These are phyloP conservation scores for Priceomyces medius DNA, from an alignment of 805 yeast species.

Conservation along the genomic window DNA sequence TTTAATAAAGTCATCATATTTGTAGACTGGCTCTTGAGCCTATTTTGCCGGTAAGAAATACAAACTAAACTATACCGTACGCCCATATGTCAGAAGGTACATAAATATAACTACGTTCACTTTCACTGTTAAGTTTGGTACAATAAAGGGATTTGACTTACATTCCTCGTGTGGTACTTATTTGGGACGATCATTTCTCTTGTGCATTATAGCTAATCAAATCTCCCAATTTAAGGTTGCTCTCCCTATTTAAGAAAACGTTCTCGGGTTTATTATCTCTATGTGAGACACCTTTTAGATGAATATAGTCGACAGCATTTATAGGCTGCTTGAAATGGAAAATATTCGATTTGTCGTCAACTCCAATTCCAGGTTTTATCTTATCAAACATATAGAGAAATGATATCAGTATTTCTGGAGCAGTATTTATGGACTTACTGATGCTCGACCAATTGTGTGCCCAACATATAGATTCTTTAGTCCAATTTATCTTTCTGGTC, in stretches of 20 bases:
- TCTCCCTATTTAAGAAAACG: constrained; percentile 87
- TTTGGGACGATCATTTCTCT: constrained; percentile 65
- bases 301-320: constrained; percentile 88
- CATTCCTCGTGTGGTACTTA: constrained; percentile 78
- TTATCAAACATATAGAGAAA: constrained; percentile 95
- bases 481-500: not conserved
- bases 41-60: constrained; percentile 88
- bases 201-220: constrained; percentile 96
- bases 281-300: constrained; percentile 87
- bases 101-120: constrained; percentile 83
- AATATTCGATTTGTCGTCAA: constrained; percentile 82
- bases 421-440: constrained; percentile 71
- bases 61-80: constrained; percentile 93
- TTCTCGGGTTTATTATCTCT: constrained; percentile 95
- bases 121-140: constrained; percentile 95
- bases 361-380: constrained; percentile 87
- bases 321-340: constrained; percentile 84
- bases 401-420: constrained; percentile 85
- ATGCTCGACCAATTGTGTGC: constrained; percentile 7
- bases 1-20: constrained; percentile 69
- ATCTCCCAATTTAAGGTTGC: constrained; percentile 95
- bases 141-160: constrained; percentile 98
- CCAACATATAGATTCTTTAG: constrained; percentile 12
- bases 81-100: constrained; percentile 98
- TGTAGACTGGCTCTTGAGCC: constrained; percentile 68